Percentiles rank a stretch among this genome's conserved stretches.
phyloP scores from a whole-genome alignment of 805 yeast genomes.

The Scheffersomyces lignosus region DNA sequence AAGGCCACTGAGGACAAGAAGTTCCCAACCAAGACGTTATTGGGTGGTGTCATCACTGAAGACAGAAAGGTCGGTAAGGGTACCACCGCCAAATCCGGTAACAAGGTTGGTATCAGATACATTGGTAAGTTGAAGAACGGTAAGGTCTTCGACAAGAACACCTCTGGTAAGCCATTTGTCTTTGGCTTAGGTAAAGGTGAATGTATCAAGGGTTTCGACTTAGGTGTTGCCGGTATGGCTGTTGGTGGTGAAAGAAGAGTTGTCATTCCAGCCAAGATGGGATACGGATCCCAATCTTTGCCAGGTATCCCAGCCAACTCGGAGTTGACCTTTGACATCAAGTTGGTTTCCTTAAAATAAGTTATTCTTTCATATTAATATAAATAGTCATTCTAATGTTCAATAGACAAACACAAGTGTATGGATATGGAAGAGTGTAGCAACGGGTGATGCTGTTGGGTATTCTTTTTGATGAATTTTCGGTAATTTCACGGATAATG shows the following conservation, averaged over 20 bases:
- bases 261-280: conserved; percentile 92
- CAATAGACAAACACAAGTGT: too few species aligned
- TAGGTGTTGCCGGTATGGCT: conserved; percentile 98
- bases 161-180: conserved; percentile 92
- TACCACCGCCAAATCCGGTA: conserved; percentile 80
- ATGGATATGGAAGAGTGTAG: too few species aligned
- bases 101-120: conserved; percentile 94
- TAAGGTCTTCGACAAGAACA: conserved; percentile 94
- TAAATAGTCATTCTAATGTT: too few species aligned
- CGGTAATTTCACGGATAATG: too few species aligned
- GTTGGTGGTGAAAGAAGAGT: conserved; percentile 99
- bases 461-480: too few species aligned
- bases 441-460: too few species aligned
- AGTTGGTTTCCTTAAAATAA: conserved; percentile 86
- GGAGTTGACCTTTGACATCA: conserved; percentile 93
- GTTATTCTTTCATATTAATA: too few species aligned
- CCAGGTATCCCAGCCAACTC: conserved; percentile 99
- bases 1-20: conserved; percentile 40
- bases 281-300: conserved; percentile 89
- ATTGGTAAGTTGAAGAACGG: conserved; percentile 97
- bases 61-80: conserved; percentile 92
- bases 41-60: conserved; percentile 92
- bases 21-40: conserved; percentile 72
- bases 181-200: conserved; percentile 95
- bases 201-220: conserved; percentile 98